Evolutionary conservation across 2,329 filamentous ascomycete genomes (phyloP).

Genomic region (Aspergillus ochraceoroseus): DNA sequence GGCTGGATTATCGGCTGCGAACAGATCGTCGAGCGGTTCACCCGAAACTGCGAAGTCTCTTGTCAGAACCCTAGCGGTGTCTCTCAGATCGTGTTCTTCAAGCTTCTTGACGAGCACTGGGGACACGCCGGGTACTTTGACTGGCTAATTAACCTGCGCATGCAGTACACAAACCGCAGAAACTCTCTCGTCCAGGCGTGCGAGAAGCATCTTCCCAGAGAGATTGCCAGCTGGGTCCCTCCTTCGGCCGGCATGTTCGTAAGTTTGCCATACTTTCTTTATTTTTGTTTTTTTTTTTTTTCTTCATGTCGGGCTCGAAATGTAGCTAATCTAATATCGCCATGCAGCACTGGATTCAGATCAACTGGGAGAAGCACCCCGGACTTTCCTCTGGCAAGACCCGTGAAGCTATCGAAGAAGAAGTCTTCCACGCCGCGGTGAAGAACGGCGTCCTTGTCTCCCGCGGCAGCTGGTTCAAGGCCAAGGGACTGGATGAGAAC

Average conservation of each 20-base stretch:
- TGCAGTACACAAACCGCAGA: constrained; percentile 74
- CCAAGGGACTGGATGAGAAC: constrained; percentile 58
- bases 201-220: constrained; percentile 67
- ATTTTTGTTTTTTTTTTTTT: background rate
- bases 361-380: constrained; percentile 48
- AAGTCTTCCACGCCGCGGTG: constrained; percentile 75
- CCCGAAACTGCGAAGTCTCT: constrained; percentile 74
- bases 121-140: constrained; percentile 83
- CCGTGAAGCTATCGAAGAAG: constrained; percentile 63
- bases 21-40: constrained; percentile 77
- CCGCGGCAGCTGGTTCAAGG: constrained; percentile 85
- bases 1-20: constrained; percentile 88
- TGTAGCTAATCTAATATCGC: constrained; percentile 1
- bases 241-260: constrained; percentile 94
- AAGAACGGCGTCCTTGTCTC: constrained; percentile 73
- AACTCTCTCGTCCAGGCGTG: constrained; percentile 75
- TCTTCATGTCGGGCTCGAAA: background rate
- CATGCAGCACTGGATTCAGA: constrained; percentile 47
- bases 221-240: constrained; percentile 72
- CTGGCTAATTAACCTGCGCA: constrained; percentile 79
- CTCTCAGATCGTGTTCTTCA: constrained; percentile 77
- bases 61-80: constrained; percentile 83
- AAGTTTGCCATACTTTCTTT: constrained; percentile 40
- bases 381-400: constrained; percentile 35
- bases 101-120: constrained; percentile 90